Evolutionary conservation across 495 filamentous ascomycete species (phyloP).

Genomic region (Daldinia vernicosa): DNA sequence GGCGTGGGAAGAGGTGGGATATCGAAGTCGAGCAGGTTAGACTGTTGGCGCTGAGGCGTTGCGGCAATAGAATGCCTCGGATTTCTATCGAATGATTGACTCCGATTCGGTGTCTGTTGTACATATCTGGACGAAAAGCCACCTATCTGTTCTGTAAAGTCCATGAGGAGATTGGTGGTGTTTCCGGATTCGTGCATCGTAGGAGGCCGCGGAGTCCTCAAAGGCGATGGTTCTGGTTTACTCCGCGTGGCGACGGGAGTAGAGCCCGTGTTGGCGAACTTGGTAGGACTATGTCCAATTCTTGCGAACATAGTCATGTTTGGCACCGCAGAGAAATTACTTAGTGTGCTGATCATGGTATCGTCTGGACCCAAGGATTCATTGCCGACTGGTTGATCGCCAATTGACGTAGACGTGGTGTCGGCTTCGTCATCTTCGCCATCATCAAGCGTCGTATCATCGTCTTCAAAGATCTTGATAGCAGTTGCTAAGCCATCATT

Average conservation of each 20-base stretch:
- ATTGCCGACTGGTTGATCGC: conserved; percentile 35
- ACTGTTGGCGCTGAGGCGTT: conserved; percentile 52
- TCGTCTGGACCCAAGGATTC: conserved; percentile 68
- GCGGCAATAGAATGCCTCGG: conserved; percentile 26
- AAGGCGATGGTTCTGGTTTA: conserved; percentile 52
- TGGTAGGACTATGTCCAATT: conserved; percentile 65
- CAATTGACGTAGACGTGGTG: conserved; percentile 37
- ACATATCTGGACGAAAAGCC: conserved; percentile 56
- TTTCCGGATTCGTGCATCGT: conserved; percentile 55
- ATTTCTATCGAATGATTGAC: conserved; percentile 24
- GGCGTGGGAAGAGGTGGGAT: conserved; percentile 89
- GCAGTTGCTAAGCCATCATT: conserved; percentile 55
- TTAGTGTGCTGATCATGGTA: conserved; percentile 74
- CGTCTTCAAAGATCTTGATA: conserved; percentile 65
- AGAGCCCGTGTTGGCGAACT: conserved; percentile 46
- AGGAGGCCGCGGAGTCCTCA: conserved; percentile 64
- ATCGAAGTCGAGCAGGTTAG: conserved; percentile 89
- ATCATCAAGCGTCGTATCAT: conserved; percentile 47
- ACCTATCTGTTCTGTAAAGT: conserved; percentile 83
- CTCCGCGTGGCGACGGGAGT: conserved; percentile 42
- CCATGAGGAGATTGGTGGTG: conserved; percentile 79
- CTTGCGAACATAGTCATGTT: conserved; percentile 88
- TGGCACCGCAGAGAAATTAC: conserved; percentile 85
- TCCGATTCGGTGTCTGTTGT: conserved; percentile 43
- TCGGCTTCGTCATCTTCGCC: conserved; percentile 37